Conservation (phyloP, 169 alveolate genomes). For the Eimeria praecox region DNA sequence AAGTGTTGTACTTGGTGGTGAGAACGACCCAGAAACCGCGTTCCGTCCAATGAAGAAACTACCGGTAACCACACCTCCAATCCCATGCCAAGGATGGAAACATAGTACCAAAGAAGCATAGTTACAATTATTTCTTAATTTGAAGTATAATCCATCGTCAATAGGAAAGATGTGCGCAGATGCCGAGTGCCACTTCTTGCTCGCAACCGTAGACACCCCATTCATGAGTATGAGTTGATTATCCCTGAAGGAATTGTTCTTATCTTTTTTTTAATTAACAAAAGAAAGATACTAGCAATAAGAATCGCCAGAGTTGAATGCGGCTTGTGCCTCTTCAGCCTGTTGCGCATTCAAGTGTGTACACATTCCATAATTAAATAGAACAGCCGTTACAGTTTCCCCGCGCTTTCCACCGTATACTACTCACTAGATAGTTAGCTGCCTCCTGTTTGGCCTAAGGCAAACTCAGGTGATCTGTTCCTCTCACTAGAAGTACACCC, state of each 20-base stretch:
- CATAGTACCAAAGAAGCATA: background rate
- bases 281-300: background rate
- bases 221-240: background rate
- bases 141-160: background rate
- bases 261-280: background rate
- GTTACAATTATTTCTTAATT: background rate
- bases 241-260: background rate
- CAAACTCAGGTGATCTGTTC: background rate
- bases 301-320: background rate
- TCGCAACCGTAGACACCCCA: background rate
- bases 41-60: conserved; percentile 22
- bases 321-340: background rate
- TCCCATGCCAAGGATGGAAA: background rate
- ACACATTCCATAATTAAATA: background rate
- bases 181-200: background rate
- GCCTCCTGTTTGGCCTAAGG: no score
- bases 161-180: background rate
- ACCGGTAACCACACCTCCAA: background rate
- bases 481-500: background rate
- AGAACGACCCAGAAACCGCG: no score
- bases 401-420: no score
- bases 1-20: background rate
- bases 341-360: background rate
- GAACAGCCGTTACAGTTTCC: background rate
- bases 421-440: no score